Evolutionary conservation across 2,329 filamentous ascomycete species (phyloP), one percentile per base, ranked within the genome.

Genomic region (Alternaria angustiovoidea): DNA sequence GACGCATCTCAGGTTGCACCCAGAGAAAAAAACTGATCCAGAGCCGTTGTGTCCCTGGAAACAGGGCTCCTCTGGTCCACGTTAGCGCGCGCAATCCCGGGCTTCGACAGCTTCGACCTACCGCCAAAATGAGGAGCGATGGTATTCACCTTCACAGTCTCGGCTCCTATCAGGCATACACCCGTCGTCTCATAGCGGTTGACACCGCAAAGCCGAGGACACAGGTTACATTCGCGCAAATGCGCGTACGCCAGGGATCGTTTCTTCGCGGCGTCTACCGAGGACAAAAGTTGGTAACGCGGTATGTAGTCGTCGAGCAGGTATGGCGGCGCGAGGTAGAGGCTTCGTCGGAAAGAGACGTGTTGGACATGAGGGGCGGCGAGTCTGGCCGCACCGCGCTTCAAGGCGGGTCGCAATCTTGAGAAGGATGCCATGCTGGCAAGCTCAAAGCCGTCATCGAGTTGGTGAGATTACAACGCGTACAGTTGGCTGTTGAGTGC

Each of bases 81-180:
- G 24, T 63, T 47, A 67, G 56, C 39, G 34, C 16, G 16, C 9
- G 7, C 14, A 24, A 3, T 9, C 28, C 14, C 1, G 5, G 20
- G 1, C 1, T 1, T 51, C 2, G 2, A 2, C 11, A 5, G 16
- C 2, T 20, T 12, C 30, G 64, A 20, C 54, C 72, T 70, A 73
- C 82, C 91, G 43, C 91, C 92, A 75, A 94, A 94, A 78, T 95
- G 92, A 51, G 92, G 92, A 59, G 91, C 92, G 66, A 96, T 92
- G 7, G 91, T 91, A 74, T 92, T 93, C 67, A 95, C 91, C 71
- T 92, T 93, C 57, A 88, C 91, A 47, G 85, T 89, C 60, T 89
- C 85, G 1, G 85, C 84, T 14, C 91, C 91, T 67, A 95, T 90
- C 60, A 95, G 82, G 74, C 92, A 96, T 72, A 91, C 85, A 14